Evolutionary conservation across 768 basidiomycete species (phyloP).

Genomic region (Stropharia rugosoannulata): DNA sequence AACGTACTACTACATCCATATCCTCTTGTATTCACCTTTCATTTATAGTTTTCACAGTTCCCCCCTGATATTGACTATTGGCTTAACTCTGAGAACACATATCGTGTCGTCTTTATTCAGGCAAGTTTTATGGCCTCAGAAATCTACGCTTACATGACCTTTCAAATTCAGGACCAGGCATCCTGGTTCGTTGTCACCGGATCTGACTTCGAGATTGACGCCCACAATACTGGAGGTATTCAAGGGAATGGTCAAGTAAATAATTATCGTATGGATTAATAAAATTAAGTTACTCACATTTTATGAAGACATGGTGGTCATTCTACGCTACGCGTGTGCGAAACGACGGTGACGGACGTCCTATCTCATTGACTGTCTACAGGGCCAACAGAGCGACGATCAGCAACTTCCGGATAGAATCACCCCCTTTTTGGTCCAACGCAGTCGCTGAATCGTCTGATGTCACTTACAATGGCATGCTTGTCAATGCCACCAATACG

Average conservation of each 20-base stretch:
- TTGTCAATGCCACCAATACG: constrained; percentile 54
- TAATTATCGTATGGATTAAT: neutral
- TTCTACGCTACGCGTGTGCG: constrained; percentile 49
- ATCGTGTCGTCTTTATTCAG: constrained; percentile 61
- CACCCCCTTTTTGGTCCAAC: constrained; percentile 63
- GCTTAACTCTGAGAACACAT: constrained; percentile 54
- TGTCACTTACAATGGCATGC: constrained; percentile 56
- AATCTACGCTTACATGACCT: neutral
- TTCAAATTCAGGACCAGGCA: constrained; percentile 46
- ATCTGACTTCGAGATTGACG: constrained; percentile 54
- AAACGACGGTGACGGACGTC: constrained; percentile 56
- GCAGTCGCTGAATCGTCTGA: constrained; percentile 48
- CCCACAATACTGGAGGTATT: constrained; percentile 54
- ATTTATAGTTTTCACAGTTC: constrained; percentile 34
- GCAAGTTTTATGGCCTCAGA: constrained; percentile 18
- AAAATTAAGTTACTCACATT: neutral
- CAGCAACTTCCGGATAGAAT: constrained; percentile 48
- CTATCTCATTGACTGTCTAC: constrained; percentile 52
- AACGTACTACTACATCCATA: constrained; percentile 26
- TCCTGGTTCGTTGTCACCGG: constrained; percentile 67
- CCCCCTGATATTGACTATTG: constrained; percentile 53
- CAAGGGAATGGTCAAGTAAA: constrained; percentile 58
- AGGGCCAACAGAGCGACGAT: constrained; percentile 43
- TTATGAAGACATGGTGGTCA: constrained; percentile 51
- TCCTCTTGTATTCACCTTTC: neutral